These are phyloP conservation scores for Globisporangium carolinianum DNA, from an alignment of 352 stramenopile species.

Conservation along the genomic window DNA sequence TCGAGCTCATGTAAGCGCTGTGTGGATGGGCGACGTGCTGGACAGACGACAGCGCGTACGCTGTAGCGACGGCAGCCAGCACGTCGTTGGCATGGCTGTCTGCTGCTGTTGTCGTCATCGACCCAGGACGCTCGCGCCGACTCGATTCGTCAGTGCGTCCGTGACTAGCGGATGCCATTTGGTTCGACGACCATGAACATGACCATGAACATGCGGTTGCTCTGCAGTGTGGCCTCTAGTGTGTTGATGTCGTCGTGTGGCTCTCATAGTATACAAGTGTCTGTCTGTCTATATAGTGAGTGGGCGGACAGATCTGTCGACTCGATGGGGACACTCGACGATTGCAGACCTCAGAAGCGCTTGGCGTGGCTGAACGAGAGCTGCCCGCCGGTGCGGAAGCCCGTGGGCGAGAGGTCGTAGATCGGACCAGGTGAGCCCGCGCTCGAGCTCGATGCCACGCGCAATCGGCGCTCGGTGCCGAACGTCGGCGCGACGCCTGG, in stretches of 20 bases:
- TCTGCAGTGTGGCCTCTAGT: neutral
- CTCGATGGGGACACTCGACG: too few species aligned
- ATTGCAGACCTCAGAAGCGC: constrained; percentile 21
- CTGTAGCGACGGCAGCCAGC: too few species aligned
- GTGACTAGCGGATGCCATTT: neutral
- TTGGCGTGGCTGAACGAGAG: constrained; percentile 69
- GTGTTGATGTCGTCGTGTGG: too few species aligned
- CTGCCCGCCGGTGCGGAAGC: constrained; percentile 42
- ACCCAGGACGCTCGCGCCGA: too few species aligned
- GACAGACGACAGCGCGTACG: too few species aligned
- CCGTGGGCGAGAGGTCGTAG: constrained; percentile 63
- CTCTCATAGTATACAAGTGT: neutral
- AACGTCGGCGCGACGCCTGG: constrained; percentile 62
- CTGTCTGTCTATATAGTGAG: neutral
- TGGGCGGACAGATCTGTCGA: too few species aligned
- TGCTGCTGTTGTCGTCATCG: too few species aligned
- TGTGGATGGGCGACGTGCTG: neutral
- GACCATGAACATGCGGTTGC: neutral
- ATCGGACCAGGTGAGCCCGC: constrained; percentile 45
- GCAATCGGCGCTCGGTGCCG: constrained; percentile 52
- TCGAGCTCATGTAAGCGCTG: constrained; percentile 74
- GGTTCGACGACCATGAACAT: neutral
- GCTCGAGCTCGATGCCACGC: constrained; percentile 13
- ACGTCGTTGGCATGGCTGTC: neutral
- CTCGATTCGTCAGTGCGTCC: too few species aligned